phyloP scores from a whole-genome alignment of 306 rosid species.

The Prosopis cineraria region DNA sequence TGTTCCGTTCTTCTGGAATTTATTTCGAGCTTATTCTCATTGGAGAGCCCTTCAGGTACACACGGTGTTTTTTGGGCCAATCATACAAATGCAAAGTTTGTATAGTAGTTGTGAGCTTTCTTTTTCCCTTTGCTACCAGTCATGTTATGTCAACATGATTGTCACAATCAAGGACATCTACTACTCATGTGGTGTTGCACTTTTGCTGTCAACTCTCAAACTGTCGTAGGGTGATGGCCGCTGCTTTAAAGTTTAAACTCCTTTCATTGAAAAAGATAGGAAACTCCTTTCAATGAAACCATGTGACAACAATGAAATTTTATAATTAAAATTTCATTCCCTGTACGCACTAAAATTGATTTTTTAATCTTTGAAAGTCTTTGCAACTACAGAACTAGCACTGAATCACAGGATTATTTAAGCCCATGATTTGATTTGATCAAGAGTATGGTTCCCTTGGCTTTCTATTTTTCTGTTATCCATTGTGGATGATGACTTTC shows the following conservation, averaged over 20 bases:
- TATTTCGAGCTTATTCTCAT: slow-evolving; percentile 84
- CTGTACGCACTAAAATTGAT: background rate
- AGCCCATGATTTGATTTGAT: slow-evolving; percentile 15
- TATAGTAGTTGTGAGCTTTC: slow-evolving; percentile 5
- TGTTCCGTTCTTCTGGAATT: slow-evolving; percentile 84
- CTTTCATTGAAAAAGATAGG: background rate
- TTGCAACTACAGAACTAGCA: background rate
- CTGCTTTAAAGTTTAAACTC: background rate
- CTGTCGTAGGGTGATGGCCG: background rate
- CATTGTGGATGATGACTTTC: slow-evolving; percentile 26
- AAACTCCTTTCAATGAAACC: background rate
- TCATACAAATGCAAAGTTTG: slow-evolving; percentile 14
- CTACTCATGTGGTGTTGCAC: background rate
- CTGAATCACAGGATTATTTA: background rate
- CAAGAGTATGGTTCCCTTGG: background rate
- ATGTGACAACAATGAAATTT: background rate
- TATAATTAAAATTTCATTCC: slow-evolving; percentile 7
- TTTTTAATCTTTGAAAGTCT: background rate
- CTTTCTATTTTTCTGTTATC: slow-evolving; percentile 13
- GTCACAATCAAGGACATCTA: slow-evolving; percentile 4
- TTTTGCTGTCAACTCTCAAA: slow-evolving; percentile 23
- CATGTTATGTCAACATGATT: slow-evolving; percentile 16
- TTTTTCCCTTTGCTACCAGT: slow-evolving; percentile 9
- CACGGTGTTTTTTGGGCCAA: background rate
- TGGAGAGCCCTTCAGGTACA: slow-evolving; percentile 92